These are phyloP conservation scores for Astragalus glycyphyllos DNA, from an alignment of 306 rosid genomes.

Conservation along the genomic window DNA sequence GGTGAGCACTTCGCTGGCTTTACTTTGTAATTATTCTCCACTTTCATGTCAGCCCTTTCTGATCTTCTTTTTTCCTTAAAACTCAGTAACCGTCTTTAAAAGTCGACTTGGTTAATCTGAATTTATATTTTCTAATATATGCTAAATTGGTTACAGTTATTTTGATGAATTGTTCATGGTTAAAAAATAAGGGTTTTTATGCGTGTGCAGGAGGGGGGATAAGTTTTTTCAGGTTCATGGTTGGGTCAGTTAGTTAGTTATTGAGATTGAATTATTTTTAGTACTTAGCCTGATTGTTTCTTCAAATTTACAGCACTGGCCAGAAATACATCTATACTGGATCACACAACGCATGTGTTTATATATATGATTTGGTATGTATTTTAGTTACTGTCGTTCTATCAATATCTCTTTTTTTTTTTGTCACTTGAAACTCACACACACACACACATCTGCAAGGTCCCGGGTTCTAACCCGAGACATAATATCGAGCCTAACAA, in stretches of 20 bases:
- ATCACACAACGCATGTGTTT: constrained; percentile 81
- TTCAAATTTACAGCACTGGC: constrained; percentile 82
- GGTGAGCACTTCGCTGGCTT: constrained; percentile 53
- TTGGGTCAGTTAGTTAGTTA: constrained; percentile 29
- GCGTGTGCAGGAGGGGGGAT: not conserved
- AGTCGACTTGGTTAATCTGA: not conserved
- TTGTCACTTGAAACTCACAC: too few species aligned
- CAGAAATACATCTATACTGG: constrained; percentile 98
- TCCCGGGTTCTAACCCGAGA: too few species aligned
- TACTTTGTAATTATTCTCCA: constrained; percentile 6
- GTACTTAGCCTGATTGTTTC: constrained; percentile 17
- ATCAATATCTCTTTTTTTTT: not conserved
- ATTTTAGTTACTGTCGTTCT: constrained; percentile 16
- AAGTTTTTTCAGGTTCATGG: constrained; percentile 17
- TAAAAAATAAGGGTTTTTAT: too few species aligned
- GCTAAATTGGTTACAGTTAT: not conserved
- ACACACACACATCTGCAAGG: too few species aligned
- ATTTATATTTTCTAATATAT: not conserved
- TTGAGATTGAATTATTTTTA: constrained; percentile 24
- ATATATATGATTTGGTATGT: constrained; percentile 90
- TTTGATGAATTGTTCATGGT: not conserved
- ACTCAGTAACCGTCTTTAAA: constrained; percentile 6
- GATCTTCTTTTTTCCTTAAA: constrained; percentile 20
- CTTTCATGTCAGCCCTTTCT: constrained; percentile 20
- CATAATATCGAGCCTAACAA: too few species aligned